A percentile compares a stretch with the other conserved stretches of the same genome.
Evolutionary conservation across 306 rosid species (phyloP).

Genomic region (Rubus parviflorus): DNA sequence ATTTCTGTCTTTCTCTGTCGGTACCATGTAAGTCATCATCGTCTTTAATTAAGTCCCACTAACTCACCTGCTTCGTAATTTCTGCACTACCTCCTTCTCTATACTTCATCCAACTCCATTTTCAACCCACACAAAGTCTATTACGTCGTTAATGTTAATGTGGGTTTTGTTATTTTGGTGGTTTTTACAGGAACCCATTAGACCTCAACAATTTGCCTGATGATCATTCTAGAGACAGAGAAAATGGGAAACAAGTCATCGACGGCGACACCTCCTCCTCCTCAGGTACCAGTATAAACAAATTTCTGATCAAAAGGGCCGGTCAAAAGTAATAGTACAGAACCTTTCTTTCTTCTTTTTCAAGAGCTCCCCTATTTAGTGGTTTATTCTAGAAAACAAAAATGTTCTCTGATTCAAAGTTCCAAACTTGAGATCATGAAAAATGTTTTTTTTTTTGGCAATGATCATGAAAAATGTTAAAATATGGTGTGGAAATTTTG

Average conservation of each 20-base stretch:
- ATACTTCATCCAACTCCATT: conserved; percentile 4
- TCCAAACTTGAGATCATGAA: background rate
- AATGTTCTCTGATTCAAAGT: background rate
- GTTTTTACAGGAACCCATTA: conserved; percentile 76
- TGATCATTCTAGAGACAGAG: conserved; percentile 47
- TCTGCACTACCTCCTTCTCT: conserved; percentile 3
- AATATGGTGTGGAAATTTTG: background rate
- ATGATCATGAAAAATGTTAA: background rate
- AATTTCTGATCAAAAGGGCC: background rate
- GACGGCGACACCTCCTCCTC: conserved; percentile 51
- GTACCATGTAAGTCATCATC: conserved; percentile 81
- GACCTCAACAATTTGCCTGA: conserved; percentile 95
- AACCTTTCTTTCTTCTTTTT: background rate
- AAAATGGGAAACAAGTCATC: conserved; percentile 57
- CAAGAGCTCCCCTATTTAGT: background rate
- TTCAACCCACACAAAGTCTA: background rate
- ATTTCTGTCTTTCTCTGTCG: conserved; percentile 54
- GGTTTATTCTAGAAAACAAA: background rate
- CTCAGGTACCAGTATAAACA: conserved; percentile 32
- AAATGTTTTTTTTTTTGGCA: background rate
- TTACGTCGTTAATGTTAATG: background rate
- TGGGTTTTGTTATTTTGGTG: conserved; percentile 5
- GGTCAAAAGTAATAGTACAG: background rate
- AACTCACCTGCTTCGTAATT: conserved; percentile 17
- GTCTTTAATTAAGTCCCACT: conserved; percentile 25